Conservation (phyloP, 2,329 filamentous ascomycete species). For the Coniochaeta sp. region DNA sequence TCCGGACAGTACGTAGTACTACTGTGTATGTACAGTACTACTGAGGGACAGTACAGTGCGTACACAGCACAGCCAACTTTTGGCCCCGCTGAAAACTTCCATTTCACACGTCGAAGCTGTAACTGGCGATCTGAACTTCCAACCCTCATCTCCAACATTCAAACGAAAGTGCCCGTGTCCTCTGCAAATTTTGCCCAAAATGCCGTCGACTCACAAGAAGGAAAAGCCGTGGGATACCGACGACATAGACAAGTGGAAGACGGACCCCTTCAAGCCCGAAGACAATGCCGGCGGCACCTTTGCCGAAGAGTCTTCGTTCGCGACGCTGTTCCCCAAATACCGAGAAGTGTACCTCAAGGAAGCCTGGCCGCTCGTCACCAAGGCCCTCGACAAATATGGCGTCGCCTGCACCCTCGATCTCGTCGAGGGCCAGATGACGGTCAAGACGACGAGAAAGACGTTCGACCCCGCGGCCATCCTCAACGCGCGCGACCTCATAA, state of each 20-base stretch:
- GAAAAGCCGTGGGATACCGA: conserved; percentile 96
- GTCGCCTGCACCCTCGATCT: conserved; percentile 90
- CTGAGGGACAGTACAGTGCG: not conserved
- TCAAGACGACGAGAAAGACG: conserved; percentile 88
- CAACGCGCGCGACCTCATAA: conserved; percentile 90
- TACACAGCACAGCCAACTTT: not conserved
- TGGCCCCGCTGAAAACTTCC: not conserved
- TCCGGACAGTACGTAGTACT: not conserved
- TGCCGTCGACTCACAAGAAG: conserved; percentile 85
- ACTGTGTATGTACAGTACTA: no score
- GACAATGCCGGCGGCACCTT: conserved; percentile 85
- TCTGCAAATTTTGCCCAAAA: conserved; percentile 24
- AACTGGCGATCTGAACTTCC: not conserved
- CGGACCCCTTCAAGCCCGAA: conserved; percentile 76
- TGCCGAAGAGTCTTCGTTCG: conserved; percentile 86
- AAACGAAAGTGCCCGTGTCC: not conserved
- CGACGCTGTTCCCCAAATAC: conserved; percentile 88
- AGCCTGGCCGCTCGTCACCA: conserved; percentile 86
- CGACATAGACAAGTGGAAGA: conserved; percentile 95
- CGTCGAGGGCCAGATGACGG: conserved; percentile 92
- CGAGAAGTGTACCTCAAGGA: conserved; percentile 90
- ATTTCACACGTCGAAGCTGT: not conserved
- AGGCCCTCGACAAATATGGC: conserved; percentile 76
- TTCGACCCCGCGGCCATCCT: conserved; percentile 89
- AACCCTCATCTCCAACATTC: not conserved